Base-by-base conservation (phyloP, 495 filamentous ascomycete genomes). In the Tricharina praecox region DNA sequence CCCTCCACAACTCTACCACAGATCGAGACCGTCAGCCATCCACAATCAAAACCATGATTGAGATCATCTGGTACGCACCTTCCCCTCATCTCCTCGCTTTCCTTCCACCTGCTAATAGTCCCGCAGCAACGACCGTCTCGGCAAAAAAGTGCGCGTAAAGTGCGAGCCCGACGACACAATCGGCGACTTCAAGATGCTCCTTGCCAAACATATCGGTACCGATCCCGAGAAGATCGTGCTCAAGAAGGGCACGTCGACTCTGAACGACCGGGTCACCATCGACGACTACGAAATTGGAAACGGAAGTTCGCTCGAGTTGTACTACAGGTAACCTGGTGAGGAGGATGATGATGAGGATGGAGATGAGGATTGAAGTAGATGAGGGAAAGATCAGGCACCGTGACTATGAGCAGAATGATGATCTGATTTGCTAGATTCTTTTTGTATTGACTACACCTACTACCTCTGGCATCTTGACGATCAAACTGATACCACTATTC, bases 161-260 rank as follows among this genome's bases (percentile, higher is more conserved):
- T 61, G 58, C 32, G 56, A 59, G 16, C 56, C 58, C 16, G 50
- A 59, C 30, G 58, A 61, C 26, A 61, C 58, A 2, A 61, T 59
- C 48, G 58, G 55, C 15, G 57, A 60, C 43, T 57, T 59, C 28
- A 60, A 59, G 49, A 59, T 48, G 49, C 53, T 60, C 18, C 48
- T 60, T 10, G 55, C 56, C 4, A 55, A 51, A 4, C 56, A 60
- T 36, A 60, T 55, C 25, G 56, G 56, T 19, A 60, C 56, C 33
- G 30, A 44, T 9, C 34, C 56, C 7, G 54, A 58, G 39, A 59
- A 59, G 55, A 60, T 60, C 23, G 47, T 60, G 10, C 52, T 60
- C n/a, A 59, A 59, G 32, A 60, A 60, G 32, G 55, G 57, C 52
- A 53, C 59, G 16, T 50, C 46, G 5, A 52, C 41, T 1, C 59